Base-by-base conservation (phyloP, 352 stramenopile species). In the Aphanomyces euteiches region DNA sequence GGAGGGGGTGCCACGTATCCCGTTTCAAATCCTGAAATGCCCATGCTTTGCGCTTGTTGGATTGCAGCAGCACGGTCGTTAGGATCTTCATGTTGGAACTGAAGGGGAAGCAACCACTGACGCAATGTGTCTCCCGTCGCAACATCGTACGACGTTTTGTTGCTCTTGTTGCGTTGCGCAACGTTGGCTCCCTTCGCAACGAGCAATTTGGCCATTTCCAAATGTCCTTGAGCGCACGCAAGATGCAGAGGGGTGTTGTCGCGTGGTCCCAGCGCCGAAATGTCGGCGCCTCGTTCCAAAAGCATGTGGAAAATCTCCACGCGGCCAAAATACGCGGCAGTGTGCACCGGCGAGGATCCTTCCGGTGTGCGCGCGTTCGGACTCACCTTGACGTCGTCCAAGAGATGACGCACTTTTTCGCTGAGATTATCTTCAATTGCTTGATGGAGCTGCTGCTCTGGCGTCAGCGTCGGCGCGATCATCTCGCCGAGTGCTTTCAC, bases 401-500 rank as follows among this genome's bases (percentile, higher is more conserved):
- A 66, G 69, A 93, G 72, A 40, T 75, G 72, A 47, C 80, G 38
- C 50, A 95, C 89, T 75, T 92, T 93, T 53, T 90, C 85, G 7
- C 80, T 48, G 19, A 90, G 67, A 1, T 87, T 88, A 17, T 83
- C 78, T 61, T 92, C 88, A 56, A 96, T 92, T 4, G 88, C 79
- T 19, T 79, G 73, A 65, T 94, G 86, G 43, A 95, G 78, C 70
- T 94, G 84, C 75, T 95, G 86, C 75, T 94, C 86, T n/a, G 85
- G 86, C 65, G 84, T 93, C 67, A 91, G 80, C 61, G 89, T 91
- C 3, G 89, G 89, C 72, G 89, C 89, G 72, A 96, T 74, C 66
- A 95, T 82, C 80, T 95, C 85, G 66, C 86, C 89, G 75, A 96
- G 67, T 69, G 90, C 92, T 78, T 93, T 94, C 57, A 95, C 85